Evolutionary conservation across 345 rosid species (phyloP).

Genomic region (Turritis glabra): DNA sequence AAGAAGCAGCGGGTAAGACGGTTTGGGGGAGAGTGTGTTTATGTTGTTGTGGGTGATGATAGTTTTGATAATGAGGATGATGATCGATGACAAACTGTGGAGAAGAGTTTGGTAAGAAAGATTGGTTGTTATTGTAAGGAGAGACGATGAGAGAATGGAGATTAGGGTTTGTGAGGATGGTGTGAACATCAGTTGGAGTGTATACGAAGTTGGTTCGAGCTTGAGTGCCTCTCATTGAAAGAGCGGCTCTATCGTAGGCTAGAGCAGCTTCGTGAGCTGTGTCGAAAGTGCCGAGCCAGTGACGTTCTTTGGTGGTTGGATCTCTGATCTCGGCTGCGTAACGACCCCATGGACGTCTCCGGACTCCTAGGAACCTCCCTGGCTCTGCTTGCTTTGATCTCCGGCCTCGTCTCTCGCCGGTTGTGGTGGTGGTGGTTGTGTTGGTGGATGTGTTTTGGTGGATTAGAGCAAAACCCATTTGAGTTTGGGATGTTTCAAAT

Average conservation of each 20-base stretch:
- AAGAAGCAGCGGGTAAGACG: slow-evolving; percentile 25
- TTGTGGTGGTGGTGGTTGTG: slow-evolving; percentile 11
- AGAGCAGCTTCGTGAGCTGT: slow-evolving; percentile 98
- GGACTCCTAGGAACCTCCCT: slow-evolving; percentile 86
- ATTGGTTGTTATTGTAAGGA: slow-evolving; percentile 52
- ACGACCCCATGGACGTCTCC: slow-evolving; percentile 96
- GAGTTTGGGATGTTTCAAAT: slow-evolving; percentile 40
- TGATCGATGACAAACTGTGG: slow-evolving; percentile 43
- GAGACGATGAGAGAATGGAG: slow-evolving; percentile 47
- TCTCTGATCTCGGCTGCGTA: slow-evolving; percentile 97
- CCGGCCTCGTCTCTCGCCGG: slow-evolving; percentile 71
- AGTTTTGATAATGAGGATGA: slow-evolving; percentile 35
- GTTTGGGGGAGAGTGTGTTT: slow-evolving; percentile 30
- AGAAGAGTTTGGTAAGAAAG: slow-evolving; percentile 46
- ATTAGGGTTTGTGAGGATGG: slow-evolving; percentile 44
- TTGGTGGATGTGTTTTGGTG: slow-evolving; percentile 56
- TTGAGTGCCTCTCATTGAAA: slow-evolving; percentile 91
- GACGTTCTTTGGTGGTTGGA: slow-evolving; percentile 96
- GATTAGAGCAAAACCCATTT: slow-evolving; percentile 49
- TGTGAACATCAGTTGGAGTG: slow-evolving; percentile 45
- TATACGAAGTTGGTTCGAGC: slow-evolving; percentile 89
- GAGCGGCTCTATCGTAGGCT: slow-evolving; percentile 96
- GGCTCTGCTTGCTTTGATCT: slow-evolving; percentile 84
- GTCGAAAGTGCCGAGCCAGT: slow-evolving; percentile 96
- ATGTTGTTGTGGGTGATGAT: slow-evolving; percentile 27